Evolutionary conservation across 2,329 filamentous ascomycete genomes (phyloP), one percentile per base, ranked within the genome.

Genomic region (Cytospora leucostoma): DNA sequence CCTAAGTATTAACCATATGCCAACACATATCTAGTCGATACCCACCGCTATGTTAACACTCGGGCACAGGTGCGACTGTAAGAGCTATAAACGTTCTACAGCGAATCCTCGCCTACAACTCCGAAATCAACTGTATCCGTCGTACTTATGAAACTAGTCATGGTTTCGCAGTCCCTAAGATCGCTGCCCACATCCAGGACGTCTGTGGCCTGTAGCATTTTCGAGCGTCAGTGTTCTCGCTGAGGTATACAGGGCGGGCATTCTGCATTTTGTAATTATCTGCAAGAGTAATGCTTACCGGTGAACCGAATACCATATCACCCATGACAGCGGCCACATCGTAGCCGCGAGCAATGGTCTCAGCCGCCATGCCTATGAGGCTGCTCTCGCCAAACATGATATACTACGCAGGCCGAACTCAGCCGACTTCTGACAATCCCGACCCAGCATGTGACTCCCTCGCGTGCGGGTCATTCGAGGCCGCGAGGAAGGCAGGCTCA

Each of bases 311-410:
- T 7, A 50, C 13, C 19, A 58, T 50, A 33, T 58, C 56, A 38
- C 37, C 21, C 32, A 49, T 51, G 56, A 17, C 37, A 58, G 44
- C 56, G 17, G 44, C 6, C n/a, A 17, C 19, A 17, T 58, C 56
- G 17, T 58, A 19, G n/a, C 33, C 56, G 17, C 56, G 56, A 17
- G 19, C 17, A 12, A 15, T 11, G 13, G 44, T 15, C 49, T 58
- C 56, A 8, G 12, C 56, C 34, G 56, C 56, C n/a, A 58, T 0
- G 3, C 56, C 56, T 32, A 58, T 8, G 33, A 50, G 44, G 32
- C 56, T 58, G 56, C 56, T 58, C 49, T 58, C 56, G n/a, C 33
- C 44, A 37, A 50, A 50, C 56, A 58, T 58, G 19, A 58, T 50
- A 58, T 58, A 38, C 50, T 50, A 7, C 56, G 56, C 15, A 58